Evolutionary conservation across 2,329 filamentous ascomycete genomes (phyloP).

Genomic region (Penicillium sumatraense): DNA sequence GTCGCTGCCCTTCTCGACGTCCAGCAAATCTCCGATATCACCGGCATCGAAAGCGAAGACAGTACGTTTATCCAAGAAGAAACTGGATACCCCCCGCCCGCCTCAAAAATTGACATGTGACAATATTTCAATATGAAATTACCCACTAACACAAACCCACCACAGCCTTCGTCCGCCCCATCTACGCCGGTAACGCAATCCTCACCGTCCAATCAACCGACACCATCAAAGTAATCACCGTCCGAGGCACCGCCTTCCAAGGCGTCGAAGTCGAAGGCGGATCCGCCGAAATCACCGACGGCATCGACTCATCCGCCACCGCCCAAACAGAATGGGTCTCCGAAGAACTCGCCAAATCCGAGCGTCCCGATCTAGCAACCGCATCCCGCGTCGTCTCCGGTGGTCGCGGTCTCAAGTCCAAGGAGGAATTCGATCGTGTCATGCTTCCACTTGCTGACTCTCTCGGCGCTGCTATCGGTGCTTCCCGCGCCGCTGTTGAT

Average conservation of each 20-base stretch:
- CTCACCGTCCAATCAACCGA: constrained; percentile 92
- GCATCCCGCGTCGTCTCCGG: constrained; percentile 89
- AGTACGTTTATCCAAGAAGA: constrained; percentile 61
- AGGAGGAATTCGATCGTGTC: constrained; percentile 92
- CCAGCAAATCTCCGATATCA: constrained; percentile 94
- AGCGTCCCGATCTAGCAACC: constrained; percentile 91
- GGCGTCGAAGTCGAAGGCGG: constrained; percentile 72
- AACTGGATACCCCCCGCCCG: background rate
- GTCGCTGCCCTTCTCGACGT: constrained; percentile 89
- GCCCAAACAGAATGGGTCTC: constrained; percentile 85
- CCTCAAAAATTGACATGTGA: constrained; percentile 26
- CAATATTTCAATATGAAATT: no score
- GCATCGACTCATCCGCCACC: constrained; percentile 79
- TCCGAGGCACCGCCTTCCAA: constrained; percentile 90
- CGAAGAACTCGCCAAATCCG: constrained; percentile 89
- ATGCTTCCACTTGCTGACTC: constrained; percentile 93
- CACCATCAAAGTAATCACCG: constrained; percentile 83
- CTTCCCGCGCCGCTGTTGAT: constrained; percentile 92
- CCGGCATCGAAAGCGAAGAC: constrained; percentile 81
- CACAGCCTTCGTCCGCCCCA: constrained; percentile 83
- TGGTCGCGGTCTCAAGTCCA: constrained; percentile 93
- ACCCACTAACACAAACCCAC: constrained; percentile 21
- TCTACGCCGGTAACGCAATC: constrained; percentile 97
- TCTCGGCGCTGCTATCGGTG: constrained; percentile 92
- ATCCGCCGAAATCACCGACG: constrained; percentile 77